phyloP scores from a whole-genome alignment of 768 basidiomycete species.

The Coprinopsis cinerea region DNA sequence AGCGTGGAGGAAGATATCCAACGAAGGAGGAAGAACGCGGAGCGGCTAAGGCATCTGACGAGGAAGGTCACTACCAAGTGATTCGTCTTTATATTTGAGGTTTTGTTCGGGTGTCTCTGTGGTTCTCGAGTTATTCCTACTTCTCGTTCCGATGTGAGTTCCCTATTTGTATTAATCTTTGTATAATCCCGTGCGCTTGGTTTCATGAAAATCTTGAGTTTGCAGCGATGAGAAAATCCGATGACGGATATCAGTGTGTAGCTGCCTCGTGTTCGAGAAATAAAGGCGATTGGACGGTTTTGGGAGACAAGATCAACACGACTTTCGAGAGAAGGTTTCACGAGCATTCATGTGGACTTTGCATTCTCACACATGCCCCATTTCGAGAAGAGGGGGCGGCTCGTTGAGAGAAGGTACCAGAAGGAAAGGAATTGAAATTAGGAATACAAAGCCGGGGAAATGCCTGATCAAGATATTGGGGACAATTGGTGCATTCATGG shows the following conservation, averaged over 20 bases:
- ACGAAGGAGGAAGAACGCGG: slow-evolving; percentile 67
- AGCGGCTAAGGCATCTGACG: slow-evolving; percentile 62
- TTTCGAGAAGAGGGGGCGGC: not conserved
- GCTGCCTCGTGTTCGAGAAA: slow-evolving; percentile 9
- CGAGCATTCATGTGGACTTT: not conserved
- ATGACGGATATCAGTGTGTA: not conserved
- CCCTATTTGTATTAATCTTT: not conserved
- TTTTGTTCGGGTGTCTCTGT: not conserved
- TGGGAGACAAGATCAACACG: slow-evolving; percentile 1
- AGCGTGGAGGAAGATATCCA: slow-evolving; percentile 74
- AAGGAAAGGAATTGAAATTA: not conserved
- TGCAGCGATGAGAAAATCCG: not conserved
- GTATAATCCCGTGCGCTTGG: not conserved
- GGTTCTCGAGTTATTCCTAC: not conserved
- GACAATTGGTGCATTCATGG: no score
- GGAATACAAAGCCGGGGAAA: not conserved
- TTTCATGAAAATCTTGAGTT: not conserved
- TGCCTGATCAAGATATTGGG: not conserved
- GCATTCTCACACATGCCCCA: not conserved
- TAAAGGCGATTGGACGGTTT: not conserved
- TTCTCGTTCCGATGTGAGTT: slow-evolving; percentile 1
- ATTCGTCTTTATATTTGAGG: not conserved
- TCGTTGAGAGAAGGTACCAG: not conserved
- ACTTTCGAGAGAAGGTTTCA: not conserved
- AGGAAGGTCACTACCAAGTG: slow-evolving; percentile 35